phyloP scores from a whole-genome alignment of 345 rosid genomes.

The Ceriops zippeliana region DNA sequence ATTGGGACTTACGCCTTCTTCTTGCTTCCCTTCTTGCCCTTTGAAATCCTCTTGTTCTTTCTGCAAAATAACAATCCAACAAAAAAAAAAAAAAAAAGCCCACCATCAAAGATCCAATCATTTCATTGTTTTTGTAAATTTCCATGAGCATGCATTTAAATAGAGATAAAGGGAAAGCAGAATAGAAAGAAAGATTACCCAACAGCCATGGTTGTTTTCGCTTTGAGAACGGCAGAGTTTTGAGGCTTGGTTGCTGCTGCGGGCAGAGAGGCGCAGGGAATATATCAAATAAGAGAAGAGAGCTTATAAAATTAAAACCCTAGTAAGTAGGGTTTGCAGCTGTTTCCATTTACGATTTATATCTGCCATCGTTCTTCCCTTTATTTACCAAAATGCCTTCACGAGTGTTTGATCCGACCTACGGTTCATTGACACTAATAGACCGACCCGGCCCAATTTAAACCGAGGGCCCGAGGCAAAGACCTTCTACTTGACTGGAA shows the following conservation, averaged over 20 bases:
- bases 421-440: no score
- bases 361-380: background rate
- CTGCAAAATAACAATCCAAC: conserved; percentile 11
- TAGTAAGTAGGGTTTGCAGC: no score
- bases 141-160: no score
- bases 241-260: no score
- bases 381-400: conserved; percentile 6
- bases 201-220: no score
- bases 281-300: background rate
- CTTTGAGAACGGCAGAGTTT: no score
- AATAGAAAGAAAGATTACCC: no score
- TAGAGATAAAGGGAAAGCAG: no score
- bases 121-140: no score
- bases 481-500: no score
- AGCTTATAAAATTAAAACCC: background rate
- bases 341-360: background rate
- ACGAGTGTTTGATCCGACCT: background rate
- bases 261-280: background rate
- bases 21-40: conserved; percentile 57
- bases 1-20: conserved; percentile 45
- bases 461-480: no score
- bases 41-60: conserved; percentile 55
- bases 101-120: background rate
- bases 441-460: no score
- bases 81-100: background rate